These are phyloP conservation scores for Salix purpurea DNA, from an alignment of 345 rosid genomes.

Conservation along the genomic window DNA sequence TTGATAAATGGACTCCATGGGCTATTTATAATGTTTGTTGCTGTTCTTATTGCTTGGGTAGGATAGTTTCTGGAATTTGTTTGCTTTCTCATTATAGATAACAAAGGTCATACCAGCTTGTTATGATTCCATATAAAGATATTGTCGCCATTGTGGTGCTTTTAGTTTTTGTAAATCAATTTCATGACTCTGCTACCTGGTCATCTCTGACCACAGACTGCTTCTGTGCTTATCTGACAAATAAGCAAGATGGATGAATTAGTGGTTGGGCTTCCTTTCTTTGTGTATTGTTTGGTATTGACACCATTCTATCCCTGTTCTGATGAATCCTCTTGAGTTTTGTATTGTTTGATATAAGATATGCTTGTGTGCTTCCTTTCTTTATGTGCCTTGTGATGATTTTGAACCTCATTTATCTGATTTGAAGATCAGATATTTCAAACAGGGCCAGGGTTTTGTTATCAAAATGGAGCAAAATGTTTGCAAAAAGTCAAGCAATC, in stretches of 20 bases:
- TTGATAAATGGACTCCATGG: not conserved
- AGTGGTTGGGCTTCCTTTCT: not conserved
- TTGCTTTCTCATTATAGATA: not conserved
- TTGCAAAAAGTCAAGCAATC: constrained; percentile 64
- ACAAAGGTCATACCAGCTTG: not conserved
- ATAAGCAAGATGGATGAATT: not conserved
- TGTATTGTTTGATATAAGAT: not conserved
- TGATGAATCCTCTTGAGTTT: not conserved
- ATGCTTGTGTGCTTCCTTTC: not conserved
- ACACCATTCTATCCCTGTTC: not conserved
- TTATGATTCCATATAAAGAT: not conserved
- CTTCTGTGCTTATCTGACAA: not conserved
- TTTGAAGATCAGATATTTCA: constrained; percentile 99
- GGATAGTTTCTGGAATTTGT: not conserved
- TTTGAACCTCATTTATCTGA: constrained; percentile 77
- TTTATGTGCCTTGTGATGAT: constrained; percentile 16
- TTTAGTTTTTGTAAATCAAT: not conserved
- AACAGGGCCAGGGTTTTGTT: constrained; percentile 92
- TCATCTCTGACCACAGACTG: not conserved
- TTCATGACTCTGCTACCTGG: not conserved
- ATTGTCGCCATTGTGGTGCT: not conserved
- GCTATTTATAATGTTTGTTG: not conserved
- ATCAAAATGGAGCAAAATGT: constrained; percentile 86
- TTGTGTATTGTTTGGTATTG: too few relatives aligned
- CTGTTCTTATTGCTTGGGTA: not conserved